phyloP scores from a whole-genome alignment of 129 eudicot genomes.

The Apium graveolens region DNA sequence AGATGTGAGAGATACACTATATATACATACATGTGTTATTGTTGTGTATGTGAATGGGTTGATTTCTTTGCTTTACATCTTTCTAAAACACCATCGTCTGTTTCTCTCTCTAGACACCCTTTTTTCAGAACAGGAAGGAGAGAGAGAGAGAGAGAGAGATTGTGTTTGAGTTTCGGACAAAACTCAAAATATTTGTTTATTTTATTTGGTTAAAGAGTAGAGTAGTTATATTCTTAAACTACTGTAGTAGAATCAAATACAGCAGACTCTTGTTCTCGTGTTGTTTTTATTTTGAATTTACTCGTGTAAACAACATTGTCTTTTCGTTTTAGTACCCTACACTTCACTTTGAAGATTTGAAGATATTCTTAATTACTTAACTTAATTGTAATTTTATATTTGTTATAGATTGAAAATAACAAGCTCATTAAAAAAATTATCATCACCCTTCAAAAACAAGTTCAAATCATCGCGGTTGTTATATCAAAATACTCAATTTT shows the following conservation, averaged over 20 bases:
- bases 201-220: neutral
- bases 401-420: no score
- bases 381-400: no score
- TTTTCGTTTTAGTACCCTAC: no score
- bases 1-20: neutral
- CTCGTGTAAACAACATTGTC: no score
- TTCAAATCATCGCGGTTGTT: no score
- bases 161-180: neutral
- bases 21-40: neutral
- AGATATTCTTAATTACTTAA: no score
- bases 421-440: no score
- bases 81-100: conserved; percentile 31
- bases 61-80: conserved; percentile 51
- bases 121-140: neutral
- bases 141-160: neutral
- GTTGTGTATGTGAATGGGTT: conserved; percentile 18
- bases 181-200: neutral
- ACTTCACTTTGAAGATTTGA: no score
- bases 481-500: no score
- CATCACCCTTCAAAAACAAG: no score
- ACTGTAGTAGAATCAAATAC: neutral
- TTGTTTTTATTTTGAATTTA: neutral
- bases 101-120: conserved; percentile 29
- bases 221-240: neutral
- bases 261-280: neutral